These are phyloP conservation scores for Metschnikowia orientalis DNA, from an alignment of 805 yeast genomes.

Conservation along the genomic window DNA sequence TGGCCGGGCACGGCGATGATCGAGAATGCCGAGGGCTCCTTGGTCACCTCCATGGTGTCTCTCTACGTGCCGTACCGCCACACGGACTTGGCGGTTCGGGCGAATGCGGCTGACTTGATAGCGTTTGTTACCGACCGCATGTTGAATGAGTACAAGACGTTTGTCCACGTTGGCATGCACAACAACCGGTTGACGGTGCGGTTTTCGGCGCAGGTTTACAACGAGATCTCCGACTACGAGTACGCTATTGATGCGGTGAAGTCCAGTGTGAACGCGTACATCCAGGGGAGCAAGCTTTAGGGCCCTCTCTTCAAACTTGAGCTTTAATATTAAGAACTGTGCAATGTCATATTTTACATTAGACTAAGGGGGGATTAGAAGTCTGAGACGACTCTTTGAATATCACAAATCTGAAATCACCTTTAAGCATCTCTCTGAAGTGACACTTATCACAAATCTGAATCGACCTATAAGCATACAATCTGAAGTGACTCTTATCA, in stretches of 20 bases:
- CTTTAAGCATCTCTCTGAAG: no score
- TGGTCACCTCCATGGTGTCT: conserved; percentile 42
- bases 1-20: conserved; percentile 38
- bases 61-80: conserved; percentile 32
- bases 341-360: no score
- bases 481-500: no score
- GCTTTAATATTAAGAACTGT: no score
- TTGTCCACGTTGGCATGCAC: conserved; percentile 44
- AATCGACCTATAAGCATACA: no score
- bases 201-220: conserved; percentile 58
- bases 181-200: conserved; percentile 33
- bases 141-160: conserved; percentile 32
- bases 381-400: neutral
- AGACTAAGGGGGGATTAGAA: neutral
- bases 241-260: conserved; percentile 33
- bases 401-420: neutral
- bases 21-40: conserved; percentile 30
- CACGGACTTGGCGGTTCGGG: conserved; percentile 5
- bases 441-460: no score
- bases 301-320: no score
- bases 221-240: conserved; percentile 51
- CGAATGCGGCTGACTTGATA: conserved; percentile 4
- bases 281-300: conserved; percentile 2
- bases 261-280: conserved; percentile 9
- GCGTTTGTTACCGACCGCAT: conserved; percentile 3